Percentiles rank a stretch among this genome's conserved stretches.
Conservation (phyloP, 2,329 filamentous ascomycete species). For the Simplicillium aogashimaense region DNA sequence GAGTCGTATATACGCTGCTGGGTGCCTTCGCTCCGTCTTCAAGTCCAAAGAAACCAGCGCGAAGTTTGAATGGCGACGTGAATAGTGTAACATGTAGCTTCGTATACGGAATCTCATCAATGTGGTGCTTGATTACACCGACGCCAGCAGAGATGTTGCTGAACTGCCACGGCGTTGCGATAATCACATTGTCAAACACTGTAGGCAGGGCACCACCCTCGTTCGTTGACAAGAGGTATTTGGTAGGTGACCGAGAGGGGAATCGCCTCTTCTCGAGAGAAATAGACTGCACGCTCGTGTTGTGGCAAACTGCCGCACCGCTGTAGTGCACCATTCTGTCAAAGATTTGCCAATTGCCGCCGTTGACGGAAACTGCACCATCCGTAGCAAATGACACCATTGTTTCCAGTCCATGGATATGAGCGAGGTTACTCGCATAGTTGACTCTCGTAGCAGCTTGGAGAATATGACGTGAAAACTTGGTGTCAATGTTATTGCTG, state of each 20-base stretch:
- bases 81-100: conserved; percentile 85
- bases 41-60: conserved; percentile 62
- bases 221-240: conserved; percentile 36
- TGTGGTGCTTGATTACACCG: conserved; percentile 55
- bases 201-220: conserved; percentile 31
- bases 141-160: conserved; percentile 56
- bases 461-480: conserved; percentile 71
- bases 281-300: conserved; percentile 59
- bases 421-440: conserved; percentile 80
- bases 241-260: conserved; percentile 25
- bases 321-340: conserved; percentile 64
- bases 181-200: conserved; percentile 67
- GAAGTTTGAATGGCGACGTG: conserved; percentile 64
- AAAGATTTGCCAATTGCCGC: conserved; percentile 95
- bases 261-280: conserved; percentile 33
- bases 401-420: conserved; percentile 80
- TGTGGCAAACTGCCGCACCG: conserved; percentile 48
- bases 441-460: conserved; percentile 90
- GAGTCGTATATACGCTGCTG: conserved; percentile 71
- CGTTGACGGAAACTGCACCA: conserved; percentile 66
- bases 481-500: conserved; percentile 51
- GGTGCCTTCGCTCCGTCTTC: conserved; percentile 49
- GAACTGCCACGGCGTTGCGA: conserved; percentile 79
- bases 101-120: conserved; percentile 78
- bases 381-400: conserved; percentile 89